Evolutionary conservation across 176 grass and related monocot species (phyloP), one percentile per base, ranked within the genome.

Genomic region (Tuctoria greenei): DNA sequence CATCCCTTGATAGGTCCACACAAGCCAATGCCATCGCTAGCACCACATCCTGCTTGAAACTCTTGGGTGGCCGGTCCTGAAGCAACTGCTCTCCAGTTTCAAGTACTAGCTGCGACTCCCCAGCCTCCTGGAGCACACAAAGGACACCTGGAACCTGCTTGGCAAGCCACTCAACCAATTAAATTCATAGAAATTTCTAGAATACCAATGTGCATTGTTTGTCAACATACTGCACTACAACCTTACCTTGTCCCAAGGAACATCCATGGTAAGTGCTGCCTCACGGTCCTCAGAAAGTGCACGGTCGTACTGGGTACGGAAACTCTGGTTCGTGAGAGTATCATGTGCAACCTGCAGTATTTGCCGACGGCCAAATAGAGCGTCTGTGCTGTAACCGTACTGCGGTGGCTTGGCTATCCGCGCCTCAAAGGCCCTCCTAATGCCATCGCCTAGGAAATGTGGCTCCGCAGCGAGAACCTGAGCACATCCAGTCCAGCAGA

Each of bases 41-140:
- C 71, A 98, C 91, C 73, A 98, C 83, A 75, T 98, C 95, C 75
- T 98, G 91, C 79, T 98, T 98, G 79, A 98, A 90, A 59, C 52
- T 61, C 80, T 98, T 98, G 24, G 84, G 82, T 0, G 85, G 87
- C 4, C 79, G 78, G 66, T 95, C 89, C 64, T 77, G 73, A 81
- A 98, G 79, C 8, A 98, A 81, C 62, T 73, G 76, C 41, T 66
- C 75, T 6, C 91, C 91, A 37, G 85, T 71, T 67, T 61, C 72
- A 18, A 98, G 76, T 28, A 98, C 91, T 26, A 89, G 45, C 36
- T 90, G 89, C 25, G 78, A 76, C 66, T 94, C 85, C 38, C 91
- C 95, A 55, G 84, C 79, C 72, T 98, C 95, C 81, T 94, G 95
- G 81, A 98, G 76, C 27, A 76, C 82, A 63, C 91, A 98, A 2